phyloP scores from a whole-genome alignment of 345 rosid species.

The Firmiana major region DNA sequence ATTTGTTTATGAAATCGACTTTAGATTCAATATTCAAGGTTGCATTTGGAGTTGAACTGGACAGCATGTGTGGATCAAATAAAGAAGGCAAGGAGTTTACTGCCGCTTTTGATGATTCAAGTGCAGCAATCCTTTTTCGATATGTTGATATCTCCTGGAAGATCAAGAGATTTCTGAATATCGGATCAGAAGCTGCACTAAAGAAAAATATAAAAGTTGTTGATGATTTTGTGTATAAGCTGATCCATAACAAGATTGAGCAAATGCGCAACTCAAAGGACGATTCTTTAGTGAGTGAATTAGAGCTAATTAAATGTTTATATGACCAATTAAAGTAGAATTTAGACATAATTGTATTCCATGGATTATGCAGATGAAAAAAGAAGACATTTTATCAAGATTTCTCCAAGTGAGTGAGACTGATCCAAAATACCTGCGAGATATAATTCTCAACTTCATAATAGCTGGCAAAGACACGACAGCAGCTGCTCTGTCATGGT shows the following conservation, averaged over 20 bases:
- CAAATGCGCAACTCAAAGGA: slow-evolving; percentile 32
- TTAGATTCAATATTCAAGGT: slow-evolving; percentile 62
- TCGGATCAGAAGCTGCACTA: slow-evolving; percentile 52
- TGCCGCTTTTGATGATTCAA: slow-evolving; percentile 59
- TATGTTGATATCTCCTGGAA: slow-evolving; percentile 56
- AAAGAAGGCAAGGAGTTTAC: slow-evolving; percentile 38
- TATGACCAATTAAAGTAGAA: neutral
- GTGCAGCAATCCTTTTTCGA: slow-evolving; percentile 40
- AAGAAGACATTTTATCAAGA: slow-evolving; percentile 58
- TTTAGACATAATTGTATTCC: neutral
- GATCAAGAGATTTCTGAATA: slow-evolving; percentile 48
- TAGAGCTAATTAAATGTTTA: neutral
- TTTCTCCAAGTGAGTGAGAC: slow-evolving; percentile 41
- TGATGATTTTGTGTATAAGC: slow-evolving; percentile 45
- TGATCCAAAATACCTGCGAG: slow-evolving; percentile 44
- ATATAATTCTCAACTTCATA: slow-evolving; percentile 50
- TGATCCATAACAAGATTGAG: slow-evolving; percentile 43
- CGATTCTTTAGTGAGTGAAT: slow-evolving; percentile 34
- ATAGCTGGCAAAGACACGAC: slow-evolving; percentile 73
- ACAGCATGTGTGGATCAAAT: slow-evolving; percentile 48
- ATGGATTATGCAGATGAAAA: slow-evolving; percentile 32
- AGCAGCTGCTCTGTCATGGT: slow-evolving; percentile 57
- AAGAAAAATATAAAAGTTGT: slow-evolving; percentile 40
- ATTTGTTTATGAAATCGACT: slow-evolving; percentile 56
- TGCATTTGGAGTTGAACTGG: slow-evolving; percentile 54